phyloP scores from a whole-genome alignment of 176 grass and related monocot species.

The Alopecurus myosuroides region DNA sequence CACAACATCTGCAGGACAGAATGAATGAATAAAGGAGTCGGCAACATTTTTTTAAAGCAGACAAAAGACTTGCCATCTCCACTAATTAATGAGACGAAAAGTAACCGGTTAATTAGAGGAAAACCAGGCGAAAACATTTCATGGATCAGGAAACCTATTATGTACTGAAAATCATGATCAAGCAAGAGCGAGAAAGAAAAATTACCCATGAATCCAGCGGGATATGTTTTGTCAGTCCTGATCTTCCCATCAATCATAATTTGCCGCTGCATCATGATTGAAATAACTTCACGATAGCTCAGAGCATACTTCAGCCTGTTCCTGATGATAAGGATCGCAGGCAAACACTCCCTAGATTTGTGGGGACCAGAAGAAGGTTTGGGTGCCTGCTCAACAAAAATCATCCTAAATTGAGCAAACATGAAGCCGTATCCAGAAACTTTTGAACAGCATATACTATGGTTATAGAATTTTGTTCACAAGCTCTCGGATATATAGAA shows the following conservation, averaged over 20 bases:
- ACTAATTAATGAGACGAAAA: no score
- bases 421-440: background rate
- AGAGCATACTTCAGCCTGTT: background rate
- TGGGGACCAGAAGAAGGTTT: background rate
- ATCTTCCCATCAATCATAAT: background rate
- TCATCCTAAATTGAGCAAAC: background rate
- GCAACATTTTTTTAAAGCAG: no score
- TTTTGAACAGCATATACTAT: background rate
- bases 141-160: background rate
- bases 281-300: background rate
- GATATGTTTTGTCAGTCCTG: slow-evolving; percentile 5
- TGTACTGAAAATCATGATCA: background rate
- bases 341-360: background rate
- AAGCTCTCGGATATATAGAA: background rate
- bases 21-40: background rate
- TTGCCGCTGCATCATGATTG: background rate
- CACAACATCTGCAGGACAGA: slow-evolving; percentile 39
- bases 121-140: background rate
- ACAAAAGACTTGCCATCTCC: no score
- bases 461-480: background rate
- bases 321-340: background rate
- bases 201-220: background rate
- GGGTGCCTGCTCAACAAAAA: background rate
- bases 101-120: no score
- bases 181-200: background rate